A percentile compares a stretch with the other conserved stretches of the same genome.
phyloP scores from a whole-genome alignment of 768 basidiomycete species.

The Hygrophoropsis aurantiaca region DNA sequence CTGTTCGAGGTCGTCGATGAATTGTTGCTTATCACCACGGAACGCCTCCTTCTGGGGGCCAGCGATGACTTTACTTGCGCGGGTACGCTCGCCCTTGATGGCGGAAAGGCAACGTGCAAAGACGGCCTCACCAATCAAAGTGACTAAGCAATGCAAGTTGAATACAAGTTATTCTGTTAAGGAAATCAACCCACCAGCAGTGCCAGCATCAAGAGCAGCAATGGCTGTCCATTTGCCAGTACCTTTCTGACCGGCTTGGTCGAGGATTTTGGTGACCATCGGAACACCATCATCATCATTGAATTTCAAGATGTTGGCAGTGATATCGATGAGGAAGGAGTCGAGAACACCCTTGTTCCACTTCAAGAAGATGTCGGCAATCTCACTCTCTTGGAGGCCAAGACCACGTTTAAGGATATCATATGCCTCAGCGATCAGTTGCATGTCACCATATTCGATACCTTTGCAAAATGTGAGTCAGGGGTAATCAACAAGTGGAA shows the following conservation, averaged over 20 bases:
- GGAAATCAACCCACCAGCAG: slow-evolving; percentile 55
- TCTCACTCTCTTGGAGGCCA: slow-evolving; percentile 82
- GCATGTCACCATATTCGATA: slow-evolving; percentile 99
- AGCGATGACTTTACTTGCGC: slow-evolving; percentile 87
- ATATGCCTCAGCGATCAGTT: slow-evolving; percentile 97
- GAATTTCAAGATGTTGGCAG: slow-evolving; percentile 94
- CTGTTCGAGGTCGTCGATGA: slow-evolving; percentile 99
- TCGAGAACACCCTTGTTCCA: slow-evolving; percentile 99
- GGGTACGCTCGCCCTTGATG: slow-evolving; percentile 92
- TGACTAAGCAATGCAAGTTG: slow-evolving; percentile 54
- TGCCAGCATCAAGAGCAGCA: slow-evolving; percentile 91
- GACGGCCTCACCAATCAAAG: slow-evolving; percentile 98
- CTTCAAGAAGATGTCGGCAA: slow-evolving; percentile 87
- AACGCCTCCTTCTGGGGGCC: slow-evolving; percentile 93
- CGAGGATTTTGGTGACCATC: slow-evolving; percentile 91
- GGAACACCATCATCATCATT: slow-evolving; percentile 94
- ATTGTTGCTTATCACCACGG: slow-evolving; percentile 97
- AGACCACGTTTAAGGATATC: slow-evolving; percentile 98
- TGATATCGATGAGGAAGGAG: slow-evolving; percentile 99
- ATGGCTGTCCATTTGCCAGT: slow-evolving; percentile 99
- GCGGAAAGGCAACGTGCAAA: slow-evolving; percentile 98
- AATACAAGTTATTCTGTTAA: slow-evolving; percentile 7
- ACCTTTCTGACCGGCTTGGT: slow-evolving; percentile 97
- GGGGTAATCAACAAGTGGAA: slow-evolving; percentile 7
- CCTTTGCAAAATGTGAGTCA: slow-evolving; percentile 48